Evolutionary conservation across 345 rosid species (phyloP).

Genomic region (Hibiscus tridactylites): DNA sequence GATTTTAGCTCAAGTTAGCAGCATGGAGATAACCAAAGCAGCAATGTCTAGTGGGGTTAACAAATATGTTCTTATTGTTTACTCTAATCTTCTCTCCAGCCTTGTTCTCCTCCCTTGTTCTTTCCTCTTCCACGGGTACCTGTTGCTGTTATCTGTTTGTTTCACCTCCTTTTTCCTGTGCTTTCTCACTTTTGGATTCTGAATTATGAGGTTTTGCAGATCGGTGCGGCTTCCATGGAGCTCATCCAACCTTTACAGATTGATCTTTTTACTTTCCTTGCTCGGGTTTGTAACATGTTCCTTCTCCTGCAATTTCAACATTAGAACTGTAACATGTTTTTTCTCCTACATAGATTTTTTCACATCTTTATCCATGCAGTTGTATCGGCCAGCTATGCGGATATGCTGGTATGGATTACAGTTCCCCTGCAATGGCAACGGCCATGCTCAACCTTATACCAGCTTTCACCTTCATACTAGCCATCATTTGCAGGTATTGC

Average conservation of each 20-base stretch:
- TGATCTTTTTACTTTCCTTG: constrained; percentile 33
- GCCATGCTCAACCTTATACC: constrained; percentile 57
- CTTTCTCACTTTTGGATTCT: too few species aligned
- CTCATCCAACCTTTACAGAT: constrained; percentile 24
- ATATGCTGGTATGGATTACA: constrained; percentile 43
- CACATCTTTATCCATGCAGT: constrained; percentile 12
- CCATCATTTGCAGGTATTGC: constrained; percentile 43
- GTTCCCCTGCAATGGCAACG: constrained; percentile 49
- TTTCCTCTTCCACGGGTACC: constrained; percentile 31
- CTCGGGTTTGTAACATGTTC: constrained; percentile 27
- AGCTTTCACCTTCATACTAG: constrained; percentile 50
- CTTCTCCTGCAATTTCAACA: constrained; percentile 1
- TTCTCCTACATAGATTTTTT: neutral
- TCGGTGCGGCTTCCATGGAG: constrained; percentile 20
- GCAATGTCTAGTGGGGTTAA: constrained; percentile 39
- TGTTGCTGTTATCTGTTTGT: neutral
- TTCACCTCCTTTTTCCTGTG: too few species aligned
- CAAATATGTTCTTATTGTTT: constrained; percentile 35
- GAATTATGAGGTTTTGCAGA: constrained; percentile 14
- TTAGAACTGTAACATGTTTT: neutral
- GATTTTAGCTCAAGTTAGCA: constrained; percentile 23
- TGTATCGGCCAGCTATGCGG: constrained; percentile 27
- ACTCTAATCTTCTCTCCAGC: constrained; percentile 31
- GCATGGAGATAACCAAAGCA: constrained; percentile 28
- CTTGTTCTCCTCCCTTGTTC: constrained; percentile 39